Evolutionary conservation across 164 flowering plant genomes (phyloP).

Genomic region (Cinnamomum chago): DNA sequence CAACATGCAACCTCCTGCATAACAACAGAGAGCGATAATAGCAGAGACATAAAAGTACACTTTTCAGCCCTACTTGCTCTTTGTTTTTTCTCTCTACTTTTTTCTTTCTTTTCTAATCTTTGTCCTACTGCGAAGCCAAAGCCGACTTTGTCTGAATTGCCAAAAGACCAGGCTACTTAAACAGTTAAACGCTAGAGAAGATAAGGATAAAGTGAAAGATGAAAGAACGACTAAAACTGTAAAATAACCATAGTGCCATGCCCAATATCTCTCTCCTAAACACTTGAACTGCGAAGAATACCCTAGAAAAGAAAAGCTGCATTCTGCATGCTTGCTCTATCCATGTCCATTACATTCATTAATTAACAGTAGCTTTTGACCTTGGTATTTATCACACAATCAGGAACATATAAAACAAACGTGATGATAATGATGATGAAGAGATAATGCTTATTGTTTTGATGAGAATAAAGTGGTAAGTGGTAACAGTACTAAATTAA

Average conservation of each 20-base stretch:
- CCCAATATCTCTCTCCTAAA: not conserved
- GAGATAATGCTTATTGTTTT: too few species aligned
- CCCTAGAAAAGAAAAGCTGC: too few species aligned
- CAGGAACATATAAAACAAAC: not conserved
- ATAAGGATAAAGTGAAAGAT: not conserved
- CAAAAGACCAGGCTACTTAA: not conserved
- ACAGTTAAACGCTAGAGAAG: too few species aligned
- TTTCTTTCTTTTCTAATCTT: too few species aligned
- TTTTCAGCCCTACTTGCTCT: too few species aligned
- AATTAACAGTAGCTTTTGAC: slow-evolving; percentile 8
- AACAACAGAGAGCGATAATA: not conserved
- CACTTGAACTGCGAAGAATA: not conserved
- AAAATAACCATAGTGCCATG: not conserved
- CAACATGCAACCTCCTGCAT: not conserved
- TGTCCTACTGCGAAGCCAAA: not conserved
- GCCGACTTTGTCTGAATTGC: not conserved
- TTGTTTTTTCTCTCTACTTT: not conserved
- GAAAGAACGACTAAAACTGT: not conserved
- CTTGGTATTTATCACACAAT: not conserved
- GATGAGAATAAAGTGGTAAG: too few species aligned
- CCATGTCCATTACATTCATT: not conserved
- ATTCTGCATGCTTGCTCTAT: not conserved
- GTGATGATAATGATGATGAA: not conserved
- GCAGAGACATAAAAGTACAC: not conserved
- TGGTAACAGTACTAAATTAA: not conserved